A percentile compares a stretch with the other conserved stretches of the same genome.
phyloP scores from a whole-genome alignment of 179 eudicot genomes.

The Silene coronaria region DNA sequence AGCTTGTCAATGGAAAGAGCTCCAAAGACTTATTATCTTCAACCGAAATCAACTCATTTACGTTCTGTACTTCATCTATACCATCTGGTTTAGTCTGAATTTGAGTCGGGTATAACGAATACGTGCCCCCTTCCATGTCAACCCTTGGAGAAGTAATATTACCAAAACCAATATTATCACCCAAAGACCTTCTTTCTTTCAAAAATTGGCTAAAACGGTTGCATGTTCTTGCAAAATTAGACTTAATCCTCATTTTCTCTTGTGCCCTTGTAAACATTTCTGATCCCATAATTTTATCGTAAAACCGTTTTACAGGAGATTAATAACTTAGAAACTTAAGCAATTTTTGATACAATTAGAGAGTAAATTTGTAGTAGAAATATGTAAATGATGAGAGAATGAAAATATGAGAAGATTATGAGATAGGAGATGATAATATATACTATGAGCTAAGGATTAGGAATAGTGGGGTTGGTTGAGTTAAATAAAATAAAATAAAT shows the following conservation, averaged over 20 bases:
- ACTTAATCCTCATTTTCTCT: conserved; percentile 33
- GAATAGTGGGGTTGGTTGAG: neutral
- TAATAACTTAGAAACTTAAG: neutral
- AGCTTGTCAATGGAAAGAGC: conserved; percentile 20
- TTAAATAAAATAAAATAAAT: neutral
- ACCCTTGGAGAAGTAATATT: conserved; percentile 12
- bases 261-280: conserved; percentile 14
- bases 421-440: conserved; percentile 2
- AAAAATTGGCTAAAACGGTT: conserved; percentile 50
- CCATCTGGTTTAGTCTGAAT: neutral
- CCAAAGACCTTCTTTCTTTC: conserved; percentile 45
- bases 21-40: conserved; percentile 19
- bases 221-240: conserved; percentile 45
- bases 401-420: neutral
- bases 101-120: neutral
- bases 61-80: neutral
- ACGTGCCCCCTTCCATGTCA: neutral
- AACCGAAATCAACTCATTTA: neutral
- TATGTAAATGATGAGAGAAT: neutral
- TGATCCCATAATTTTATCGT: conserved; percentile 19
- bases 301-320: neutral
- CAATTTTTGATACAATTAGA: neutral
- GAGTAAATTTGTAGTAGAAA: neutral
- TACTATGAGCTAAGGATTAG: neutral
- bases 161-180: conserved; percentile 34